phyloP scores from a whole-genome alignment of 257 asterid genomes.

The Parsonsia alboflavescens region DNA sequence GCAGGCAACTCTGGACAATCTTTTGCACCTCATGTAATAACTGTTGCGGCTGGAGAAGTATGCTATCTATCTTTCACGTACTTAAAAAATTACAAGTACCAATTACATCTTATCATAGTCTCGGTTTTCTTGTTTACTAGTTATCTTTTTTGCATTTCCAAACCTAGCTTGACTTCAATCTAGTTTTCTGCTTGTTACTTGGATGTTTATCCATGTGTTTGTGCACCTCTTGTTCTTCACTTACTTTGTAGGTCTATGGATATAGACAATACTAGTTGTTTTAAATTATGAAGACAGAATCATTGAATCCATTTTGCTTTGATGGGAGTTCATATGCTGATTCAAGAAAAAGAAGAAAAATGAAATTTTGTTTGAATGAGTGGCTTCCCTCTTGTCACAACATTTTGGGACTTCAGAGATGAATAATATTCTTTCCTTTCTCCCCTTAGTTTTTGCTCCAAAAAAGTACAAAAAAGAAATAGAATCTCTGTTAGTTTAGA shows the following conservation, averaged over 20 bases:
- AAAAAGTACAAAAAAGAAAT: too few relatives aligned
- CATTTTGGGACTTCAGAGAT: too few relatives aligned
- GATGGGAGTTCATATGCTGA: too few relatives aligned
- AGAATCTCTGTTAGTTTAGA: too few relatives aligned
- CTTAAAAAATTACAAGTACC: neutral
- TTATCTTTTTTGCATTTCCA: neutral
- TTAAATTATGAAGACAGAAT: neutral
- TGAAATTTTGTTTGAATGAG: too few relatives aligned
- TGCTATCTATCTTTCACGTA: constrained; percentile 16
- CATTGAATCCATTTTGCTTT: neutral
- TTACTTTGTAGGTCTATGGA: neutral
- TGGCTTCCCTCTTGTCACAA: too few relatives aligned
- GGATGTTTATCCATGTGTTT: neutral
- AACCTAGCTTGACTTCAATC: neutral
- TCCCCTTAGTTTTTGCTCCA: too few relatives aligned
- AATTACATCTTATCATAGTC: neutral
- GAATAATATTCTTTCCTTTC: too few relatives aligned
- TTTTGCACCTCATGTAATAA: constrained; percentile 46
- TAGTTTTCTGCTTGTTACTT: neutral
- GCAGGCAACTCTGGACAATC: constrained; percentile 52
- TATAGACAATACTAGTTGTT: neutral
- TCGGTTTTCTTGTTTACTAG: neutral
- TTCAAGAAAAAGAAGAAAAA: too few relatives aligned
- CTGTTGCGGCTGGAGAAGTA: constrained; percentile 61
- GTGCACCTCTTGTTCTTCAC: neutral